phyloP scores from a whole-genome alignment of 2,329 filamentous ascomycete species.

The Colletotrichum aenigma region DNA sequence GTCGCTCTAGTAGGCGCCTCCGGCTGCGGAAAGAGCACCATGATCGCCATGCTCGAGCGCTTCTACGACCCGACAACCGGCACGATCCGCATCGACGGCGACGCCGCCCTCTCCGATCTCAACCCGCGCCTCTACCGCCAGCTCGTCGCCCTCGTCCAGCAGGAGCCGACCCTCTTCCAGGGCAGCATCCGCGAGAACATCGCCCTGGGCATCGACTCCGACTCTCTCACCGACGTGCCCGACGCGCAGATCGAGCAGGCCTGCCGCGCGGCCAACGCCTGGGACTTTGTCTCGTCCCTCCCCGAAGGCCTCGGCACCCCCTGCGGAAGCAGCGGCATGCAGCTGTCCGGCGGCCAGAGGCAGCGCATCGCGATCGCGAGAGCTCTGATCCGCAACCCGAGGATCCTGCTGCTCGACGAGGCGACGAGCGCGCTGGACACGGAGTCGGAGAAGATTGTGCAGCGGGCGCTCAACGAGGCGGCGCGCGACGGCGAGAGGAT shows the following conservation, averaged over 20 bases:
- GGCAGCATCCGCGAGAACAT: slow-evolving; percentile 52
- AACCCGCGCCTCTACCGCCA: slow-evolving; percentile 56
- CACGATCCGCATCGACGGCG: slow-evolving; percentile 48
- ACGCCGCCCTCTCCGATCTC: slow-evolving; percentile 43
- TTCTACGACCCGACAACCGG: slow-evolving; percentile 51
- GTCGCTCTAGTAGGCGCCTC: slow-evolving; percentile 60
- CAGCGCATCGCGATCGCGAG: slow-evolving; percentile 77
- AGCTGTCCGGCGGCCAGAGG: slow-evolving; percentile 74
- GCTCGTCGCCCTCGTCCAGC: slow-evolving; percentile 59
- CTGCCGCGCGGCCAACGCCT: slow-evolving; percentile 51
- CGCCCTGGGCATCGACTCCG: slow-evolving; percentile 34
- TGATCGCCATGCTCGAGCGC: slow-evolving; percentile 55
- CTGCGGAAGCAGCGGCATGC: slow-evolving; percentile 70
- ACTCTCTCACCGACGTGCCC: slow-evolving; percentile 24
- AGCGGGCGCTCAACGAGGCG: slow-evolving; percentile 58
- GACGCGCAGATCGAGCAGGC: slow-evolving; percentile 44
- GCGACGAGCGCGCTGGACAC: slow-evolving; percentile 70
- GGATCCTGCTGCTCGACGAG: slow-evolving; percentile 74
- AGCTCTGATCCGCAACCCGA: slow-evolving; percentile 69
- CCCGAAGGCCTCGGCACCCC: slow-evolving; percentile 60
- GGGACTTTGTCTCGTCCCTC: slow-evolving; percentile 45
- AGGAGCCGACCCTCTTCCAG: slow-evolving; percentile 59
- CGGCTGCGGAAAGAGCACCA: slow-evolving; percentile 66
- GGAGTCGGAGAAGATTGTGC: slow-evolving; percentile 68
- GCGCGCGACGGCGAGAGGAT: slow-evolving; percentile 40